These are phyloP conservation scores for Perkinsus chesapeaki DNA, from an alignment of 169 alveolate genomes.

Conservation along the genomic window DNA sequence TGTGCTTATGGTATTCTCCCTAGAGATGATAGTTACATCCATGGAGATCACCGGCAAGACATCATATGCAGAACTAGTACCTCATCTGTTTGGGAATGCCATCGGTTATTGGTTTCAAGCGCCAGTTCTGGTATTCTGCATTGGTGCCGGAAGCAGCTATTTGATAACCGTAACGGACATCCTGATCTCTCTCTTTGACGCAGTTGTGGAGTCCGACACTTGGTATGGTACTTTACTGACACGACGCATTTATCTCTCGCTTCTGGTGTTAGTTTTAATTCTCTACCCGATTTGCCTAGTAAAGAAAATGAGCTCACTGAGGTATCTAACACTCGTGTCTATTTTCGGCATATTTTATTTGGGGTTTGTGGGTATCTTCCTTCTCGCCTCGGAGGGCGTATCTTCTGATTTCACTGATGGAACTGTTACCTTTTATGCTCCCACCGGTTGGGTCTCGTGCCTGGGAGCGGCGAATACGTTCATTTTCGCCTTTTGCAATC, in stretches of 20 bases:
- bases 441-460: neutral
- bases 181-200: neutral
- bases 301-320: neutral
- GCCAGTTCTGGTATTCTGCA: neutral
- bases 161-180: neutral
- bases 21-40: neutral
- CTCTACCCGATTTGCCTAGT: neutral
- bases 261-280: neutral
- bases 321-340: neutral
- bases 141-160: neutral
- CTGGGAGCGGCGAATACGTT: neutral
- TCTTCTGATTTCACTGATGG: neutral
- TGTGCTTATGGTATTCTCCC: neutral
- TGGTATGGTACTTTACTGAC: neutral
- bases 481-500: neutral
- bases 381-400: neutral
- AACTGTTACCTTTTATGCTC: neutral
- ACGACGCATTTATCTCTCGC: neutral
- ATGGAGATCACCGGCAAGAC: neutral
- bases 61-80: neutral
- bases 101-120: neutral
- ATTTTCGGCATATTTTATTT: neutral
- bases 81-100: neutral
- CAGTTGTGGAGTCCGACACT: neutral
- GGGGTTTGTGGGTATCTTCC: neutral